Conservation (phyloP, 2,329 filamentous ascomycete species). For the Byssochlamys sp. region DNA sequence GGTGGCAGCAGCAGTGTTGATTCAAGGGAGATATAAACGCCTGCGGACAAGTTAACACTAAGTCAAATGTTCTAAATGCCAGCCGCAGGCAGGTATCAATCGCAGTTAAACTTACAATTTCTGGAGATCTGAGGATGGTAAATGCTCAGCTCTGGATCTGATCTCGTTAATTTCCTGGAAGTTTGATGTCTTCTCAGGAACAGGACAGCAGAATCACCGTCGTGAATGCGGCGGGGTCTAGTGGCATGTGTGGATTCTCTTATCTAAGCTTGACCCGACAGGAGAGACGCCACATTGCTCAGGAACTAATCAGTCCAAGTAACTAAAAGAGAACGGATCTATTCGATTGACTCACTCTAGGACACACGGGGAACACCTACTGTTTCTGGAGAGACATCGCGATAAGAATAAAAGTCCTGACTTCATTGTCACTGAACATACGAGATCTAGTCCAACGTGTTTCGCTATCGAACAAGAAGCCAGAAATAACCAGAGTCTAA, state of each 20-base stretch:
- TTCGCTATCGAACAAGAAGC: too few species aligned
- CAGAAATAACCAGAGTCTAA: not conserved
- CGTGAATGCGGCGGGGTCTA: not conserved
- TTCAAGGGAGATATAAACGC: not conserved
- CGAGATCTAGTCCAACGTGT: too few species aligned
- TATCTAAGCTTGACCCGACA: conserved; percentile 6
- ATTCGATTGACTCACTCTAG: too few species aligned
- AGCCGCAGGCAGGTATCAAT: not conserved
- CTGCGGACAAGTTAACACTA: not conserved
- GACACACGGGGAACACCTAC: too few species aligned
- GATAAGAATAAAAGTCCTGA: too few species aligned
- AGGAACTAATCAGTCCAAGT: not conserved
- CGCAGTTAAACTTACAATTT: not conserved
- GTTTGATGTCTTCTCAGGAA: not conserved
- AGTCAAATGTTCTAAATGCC: not conserved
- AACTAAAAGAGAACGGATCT: not conserved
- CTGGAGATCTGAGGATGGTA: not conserved
- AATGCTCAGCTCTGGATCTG: not conserved
- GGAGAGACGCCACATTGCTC: too few species aligned
- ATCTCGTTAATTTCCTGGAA: not conserved
- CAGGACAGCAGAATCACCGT: not conserved
- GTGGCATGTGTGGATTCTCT: conserved; percentile 3
- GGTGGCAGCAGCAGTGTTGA: conserved; percentile 5
- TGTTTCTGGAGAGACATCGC: not conserved
- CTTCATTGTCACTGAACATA: too few species aligned